phyloP scores from a whole-genome alignment of 768 basidiomycete species.

The Xerocomus brunneocitrinus region DNA sequence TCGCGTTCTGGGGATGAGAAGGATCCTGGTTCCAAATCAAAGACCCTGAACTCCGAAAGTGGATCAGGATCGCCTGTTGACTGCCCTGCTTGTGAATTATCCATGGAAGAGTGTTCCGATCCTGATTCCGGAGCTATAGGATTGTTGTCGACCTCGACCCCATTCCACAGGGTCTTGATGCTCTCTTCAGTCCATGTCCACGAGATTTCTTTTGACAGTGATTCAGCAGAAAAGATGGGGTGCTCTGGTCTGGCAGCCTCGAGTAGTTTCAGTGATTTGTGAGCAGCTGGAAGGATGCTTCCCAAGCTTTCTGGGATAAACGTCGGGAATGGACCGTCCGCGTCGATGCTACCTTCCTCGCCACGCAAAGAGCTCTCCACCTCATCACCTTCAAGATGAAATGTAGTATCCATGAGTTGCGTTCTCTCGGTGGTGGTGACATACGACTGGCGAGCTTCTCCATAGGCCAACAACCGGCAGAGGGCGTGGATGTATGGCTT shows the following conservation, averaged over 20 bases:
- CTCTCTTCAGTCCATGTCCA: constrained; percentile 38
- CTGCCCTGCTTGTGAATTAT: background rate
- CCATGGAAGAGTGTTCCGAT: background rate
- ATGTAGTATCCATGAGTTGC: constrained; percentile 14
- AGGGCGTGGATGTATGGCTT: constrained; percentile 57
- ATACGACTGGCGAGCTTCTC: constrained; percentile 28
- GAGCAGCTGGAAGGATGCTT: constrained; percentile 56
- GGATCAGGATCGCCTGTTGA: constrained; percentile 24
- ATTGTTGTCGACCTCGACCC: background rate
- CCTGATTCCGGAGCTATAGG: background rate
- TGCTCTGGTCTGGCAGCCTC: constrained; percentile 63
- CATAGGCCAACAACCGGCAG: constrained; percentile 56
- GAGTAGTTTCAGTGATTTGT: constrained; percentile 64
- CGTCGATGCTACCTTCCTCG: constrained; percentile 37
- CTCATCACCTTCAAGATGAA: constrained; percentile 28
- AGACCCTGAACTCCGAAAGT: constrained; percentile 49
- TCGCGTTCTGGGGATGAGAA: constrained; percentile 22
- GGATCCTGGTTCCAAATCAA: constrained; percentile 63
- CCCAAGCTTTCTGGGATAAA: constrained; percentile 57
- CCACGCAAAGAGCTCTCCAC: constrained; percentile 37
- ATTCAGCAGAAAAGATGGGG: constrained; percentile 42
- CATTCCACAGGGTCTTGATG: constrained; percentile 10
- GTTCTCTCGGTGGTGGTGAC: constrained; percentile 8
- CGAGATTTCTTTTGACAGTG: constrained; percentile 38
- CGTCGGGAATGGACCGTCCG: constrained; percentile 47